A percentile compares a stretch with the other conserved stretches of the same genome.
These are phyloP conservation scores for Allium sativum DNA, from an alignment of 106 monocot species.

Conservation along the genomic window DNA sequence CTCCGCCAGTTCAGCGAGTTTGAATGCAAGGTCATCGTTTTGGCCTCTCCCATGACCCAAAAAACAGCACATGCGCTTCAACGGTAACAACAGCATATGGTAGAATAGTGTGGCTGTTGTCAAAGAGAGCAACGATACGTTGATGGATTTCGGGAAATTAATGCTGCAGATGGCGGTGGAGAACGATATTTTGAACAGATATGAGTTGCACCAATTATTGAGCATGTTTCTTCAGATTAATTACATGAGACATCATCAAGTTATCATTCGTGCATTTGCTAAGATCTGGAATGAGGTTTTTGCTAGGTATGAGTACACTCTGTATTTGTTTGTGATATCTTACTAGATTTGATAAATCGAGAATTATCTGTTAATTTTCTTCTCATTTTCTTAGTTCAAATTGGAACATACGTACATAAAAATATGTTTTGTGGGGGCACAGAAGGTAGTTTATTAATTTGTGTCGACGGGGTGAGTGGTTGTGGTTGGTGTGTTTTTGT, in stretches of 20 bases:
- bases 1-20: constrained; percentile 53
- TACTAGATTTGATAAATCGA: too few relatives aligned
- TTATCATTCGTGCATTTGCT: constrained; percentile 62
- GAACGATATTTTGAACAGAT: constrained; percentile 38
- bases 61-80: background rate
- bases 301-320: constrained; percentile 15
- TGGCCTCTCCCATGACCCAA: constrained; percentile 9
- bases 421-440: too few relatives aligned
- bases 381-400: too few relatives aligned
- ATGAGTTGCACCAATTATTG: constrained; percentile 38
- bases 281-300: constrained; percentile 75
- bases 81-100: background rate
- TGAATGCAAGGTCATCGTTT: constrained; percentile 30
- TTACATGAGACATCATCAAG: constrained; percentile 43
- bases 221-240: constrained; percentile 40
- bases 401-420: too few relatives aligned
- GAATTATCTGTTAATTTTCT: too few relatives aligned
- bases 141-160: constrained; percentile 45
- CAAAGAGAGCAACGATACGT: constrained; percentile 51
- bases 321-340: constrained; percentile 8
- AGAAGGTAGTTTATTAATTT: too few relatives aligned
- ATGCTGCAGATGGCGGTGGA: constrained; percentile 79
- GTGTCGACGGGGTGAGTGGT: too few relatives aligned
- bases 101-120: constrained; percentile 53
- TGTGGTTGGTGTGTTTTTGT: too few relatives aligned